Evolutionary conservation across 2,329 filamentous ascomycete genomes (phyloP).

Genomic region (Fusarium longipes): DNA sequence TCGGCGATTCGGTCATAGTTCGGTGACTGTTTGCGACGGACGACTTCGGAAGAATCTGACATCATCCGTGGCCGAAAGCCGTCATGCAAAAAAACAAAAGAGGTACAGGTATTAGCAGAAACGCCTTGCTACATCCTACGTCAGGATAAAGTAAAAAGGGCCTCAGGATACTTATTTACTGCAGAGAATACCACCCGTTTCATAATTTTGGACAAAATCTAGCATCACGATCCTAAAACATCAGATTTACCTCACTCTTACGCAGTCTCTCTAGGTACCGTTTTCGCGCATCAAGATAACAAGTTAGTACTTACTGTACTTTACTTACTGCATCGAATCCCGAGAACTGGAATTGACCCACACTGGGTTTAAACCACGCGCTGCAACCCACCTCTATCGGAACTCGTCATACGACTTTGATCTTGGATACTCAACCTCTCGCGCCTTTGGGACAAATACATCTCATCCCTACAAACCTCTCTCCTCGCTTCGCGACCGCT

Average conservation of each 20-base stretch:
- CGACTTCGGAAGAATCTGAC: constrained; percentile 42
- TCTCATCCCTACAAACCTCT: constrained; percentile 6
- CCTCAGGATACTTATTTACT: constrained; percentile 1
- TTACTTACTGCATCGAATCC: background rate
- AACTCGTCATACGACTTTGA: constrained; percentile 38
- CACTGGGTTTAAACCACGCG: constrained; percentile 37
- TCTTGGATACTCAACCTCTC: constrained; percentile 16
- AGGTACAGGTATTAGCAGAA: constrained; percentile 9
- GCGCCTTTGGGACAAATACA: constrained; percentile 12
- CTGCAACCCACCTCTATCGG: constrained; percentile 32
- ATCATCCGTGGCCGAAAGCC: constrained; percentile 35
- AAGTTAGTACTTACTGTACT: background rate
- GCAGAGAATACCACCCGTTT: constrained; percentile 2
- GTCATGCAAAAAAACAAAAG: constrained; percentile 24
- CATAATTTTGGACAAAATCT: background rate
- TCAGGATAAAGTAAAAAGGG: constrained; percentile 5
- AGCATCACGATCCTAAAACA: background rate
- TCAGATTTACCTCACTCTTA: constrained; percentile 7
- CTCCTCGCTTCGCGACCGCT: background rate
- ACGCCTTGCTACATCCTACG: constrained; percentile 9
- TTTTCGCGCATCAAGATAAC: background rate
- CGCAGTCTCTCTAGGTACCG: constrained; percentile 6
- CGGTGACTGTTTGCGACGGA: constrained; percentile 43
- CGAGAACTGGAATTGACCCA: constrained; percentile 30
- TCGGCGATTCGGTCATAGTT: constrained; percentile 47